phyloP scores from a whole-genome alignment of 352 stramenopile species.

The Globisporangium megalacanthum region DNA sequence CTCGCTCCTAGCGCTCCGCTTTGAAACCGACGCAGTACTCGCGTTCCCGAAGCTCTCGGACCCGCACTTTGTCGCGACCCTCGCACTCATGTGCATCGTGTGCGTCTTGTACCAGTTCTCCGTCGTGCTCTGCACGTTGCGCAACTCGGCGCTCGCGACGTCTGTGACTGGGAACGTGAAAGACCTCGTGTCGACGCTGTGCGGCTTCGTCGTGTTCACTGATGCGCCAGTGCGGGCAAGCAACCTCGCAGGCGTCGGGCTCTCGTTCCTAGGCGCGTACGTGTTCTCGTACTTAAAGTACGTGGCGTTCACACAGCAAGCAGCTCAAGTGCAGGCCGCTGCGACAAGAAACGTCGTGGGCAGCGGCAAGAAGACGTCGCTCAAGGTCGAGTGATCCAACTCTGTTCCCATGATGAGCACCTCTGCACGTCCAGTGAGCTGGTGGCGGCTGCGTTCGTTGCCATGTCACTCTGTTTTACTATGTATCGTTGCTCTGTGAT shows the following conservation, averaged over 20 bases:
- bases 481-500: too few relatives aligned
- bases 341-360: neutral
- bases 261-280: slow-evolving; percentile 72
- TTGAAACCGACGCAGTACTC: slow-evolving; percentile 38
- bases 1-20: slow-evolving; percentile 25
- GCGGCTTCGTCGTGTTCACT: slow-evolving; percentile 52
- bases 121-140: slow-evolving; percentile 60
- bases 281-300: slow-evolving; percentile 74
- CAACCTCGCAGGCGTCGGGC: slow-evolving; percentile 46
- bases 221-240: slow-evolving; percentile 35
- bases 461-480: too few relatives aligned
- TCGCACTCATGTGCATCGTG: slow-evolving; percentile 52
- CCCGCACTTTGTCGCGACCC: slow-evolving; percentile 22
- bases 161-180: slow-evolving; percentile 77
- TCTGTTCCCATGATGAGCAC: too few relatives aligned
- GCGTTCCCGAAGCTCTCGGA: slow-evolving; percentile 25
- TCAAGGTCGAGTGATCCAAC: too few relatives aligned
- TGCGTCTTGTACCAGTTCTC: slow-evolving; percentile 76
- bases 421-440: too few relatives aligned
- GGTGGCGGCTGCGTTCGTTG: too few relatives aligned
- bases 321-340: neutral
- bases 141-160: slow-evolving; percentile 64
- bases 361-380: too few relatives aligned
- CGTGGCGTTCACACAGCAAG: slow-evolving; percentile 24
- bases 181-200: slow-evolving; percentile 54